Evolutionary conservation across 1,284 basidiomycete genomes (phyloP).

Genomic region (Puccinia horiana): DNA sequence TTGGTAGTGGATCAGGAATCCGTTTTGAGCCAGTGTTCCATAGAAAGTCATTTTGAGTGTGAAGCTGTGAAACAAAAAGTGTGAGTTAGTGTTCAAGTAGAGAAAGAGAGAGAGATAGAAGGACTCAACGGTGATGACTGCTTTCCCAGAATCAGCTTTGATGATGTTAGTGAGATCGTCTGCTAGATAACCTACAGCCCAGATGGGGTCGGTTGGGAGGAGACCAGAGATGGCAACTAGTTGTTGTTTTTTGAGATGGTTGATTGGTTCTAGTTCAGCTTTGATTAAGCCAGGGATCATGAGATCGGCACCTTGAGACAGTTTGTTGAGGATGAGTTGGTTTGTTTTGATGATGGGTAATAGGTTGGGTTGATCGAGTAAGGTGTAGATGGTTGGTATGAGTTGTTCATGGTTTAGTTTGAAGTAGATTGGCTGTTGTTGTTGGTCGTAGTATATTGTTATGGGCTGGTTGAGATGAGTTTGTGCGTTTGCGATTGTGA

Average conservation of each 20-base stretch:
- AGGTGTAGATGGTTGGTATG: conserved; percentile 24
- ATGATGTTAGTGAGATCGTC: not conserved
- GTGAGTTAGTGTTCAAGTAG: not conserved
- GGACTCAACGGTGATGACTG: conserved; percentile 27
- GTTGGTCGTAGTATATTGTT: conserved; percentile 18
- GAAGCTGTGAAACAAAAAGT: not conserved
- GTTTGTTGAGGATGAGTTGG: conserved; percentile 24
- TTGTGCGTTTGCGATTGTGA: conserved; percentile 9
- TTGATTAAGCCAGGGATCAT: conserved; percentile 37
- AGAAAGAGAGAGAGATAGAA: not conserved
- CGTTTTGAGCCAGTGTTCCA: conserved; percentile 21
- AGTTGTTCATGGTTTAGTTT: not conserved
- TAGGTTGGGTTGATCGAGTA: conserved; percentile 13
- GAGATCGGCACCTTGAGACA: conserved; percentile 25
- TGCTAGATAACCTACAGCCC: conserved; percentile 38
- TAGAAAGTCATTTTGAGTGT: conserved; percentile 36
- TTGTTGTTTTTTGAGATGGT: not conserved
- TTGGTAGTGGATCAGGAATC: not conserved
- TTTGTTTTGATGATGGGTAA: conserved; percentile 22
- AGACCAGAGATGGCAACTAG: conserved; percentile 16
- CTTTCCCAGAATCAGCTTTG: conserved; percentile 1
- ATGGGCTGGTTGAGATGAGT: conserved; percentile 18
- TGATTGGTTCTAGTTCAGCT: not conserved
- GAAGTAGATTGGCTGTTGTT: conserved; percentile 23
- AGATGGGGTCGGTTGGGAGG: conserved; percentile 8